Conservation (phyloP, 768 basidiomycete genomes). For the Trametopsis cervina region DNA sequence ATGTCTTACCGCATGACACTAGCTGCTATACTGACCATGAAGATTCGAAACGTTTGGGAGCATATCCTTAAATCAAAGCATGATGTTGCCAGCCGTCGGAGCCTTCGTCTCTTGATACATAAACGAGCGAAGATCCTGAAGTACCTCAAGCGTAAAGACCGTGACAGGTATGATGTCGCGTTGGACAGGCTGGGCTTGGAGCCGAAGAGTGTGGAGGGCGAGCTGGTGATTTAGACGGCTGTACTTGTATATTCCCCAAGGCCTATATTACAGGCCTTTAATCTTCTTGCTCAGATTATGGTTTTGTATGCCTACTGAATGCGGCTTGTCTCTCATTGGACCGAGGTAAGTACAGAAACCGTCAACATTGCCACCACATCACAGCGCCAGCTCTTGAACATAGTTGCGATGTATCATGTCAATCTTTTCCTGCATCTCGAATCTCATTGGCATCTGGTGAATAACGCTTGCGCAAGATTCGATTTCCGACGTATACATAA, state of each 20-base stretch:
- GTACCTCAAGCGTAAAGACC: conserved; percentile 63
- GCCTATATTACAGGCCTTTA: background rate
- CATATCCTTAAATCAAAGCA: conserved; percentile 64
- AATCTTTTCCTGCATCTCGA: no score
- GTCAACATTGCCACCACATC: no score
- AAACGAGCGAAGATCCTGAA: conserved; percentile 79
- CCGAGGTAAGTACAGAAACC: no score
- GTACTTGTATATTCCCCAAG: background rate
- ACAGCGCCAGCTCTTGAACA: no score
- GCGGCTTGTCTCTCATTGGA: no score
- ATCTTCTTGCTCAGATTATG: no score
- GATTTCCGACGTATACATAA: no score
- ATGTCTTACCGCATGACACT: conserved; percentile 1
- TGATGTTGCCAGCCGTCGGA: conserved; percentile 72
- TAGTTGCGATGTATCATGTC: no score
- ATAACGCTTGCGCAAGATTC: no score
- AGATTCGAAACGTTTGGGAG: conserved; percentile 75
- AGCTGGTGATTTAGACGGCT: conserved; percentile 58
- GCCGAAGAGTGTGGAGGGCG: conserved; percentile 79
- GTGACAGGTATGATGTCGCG: conserved; percentile 65
- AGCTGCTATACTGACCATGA: conserved; percentile 85
- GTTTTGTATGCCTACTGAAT: no score
- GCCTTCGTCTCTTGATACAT: conserved; percentile 74
- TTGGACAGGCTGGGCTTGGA: conserved; percentile 75
- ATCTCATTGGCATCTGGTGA: no score